Percentiles rank a stretch among this genome's conserved stretches.
phyloP scores from a whole-genome alignment of 1,139 yeast species.

The Kodamaea anthophila region DNA sequence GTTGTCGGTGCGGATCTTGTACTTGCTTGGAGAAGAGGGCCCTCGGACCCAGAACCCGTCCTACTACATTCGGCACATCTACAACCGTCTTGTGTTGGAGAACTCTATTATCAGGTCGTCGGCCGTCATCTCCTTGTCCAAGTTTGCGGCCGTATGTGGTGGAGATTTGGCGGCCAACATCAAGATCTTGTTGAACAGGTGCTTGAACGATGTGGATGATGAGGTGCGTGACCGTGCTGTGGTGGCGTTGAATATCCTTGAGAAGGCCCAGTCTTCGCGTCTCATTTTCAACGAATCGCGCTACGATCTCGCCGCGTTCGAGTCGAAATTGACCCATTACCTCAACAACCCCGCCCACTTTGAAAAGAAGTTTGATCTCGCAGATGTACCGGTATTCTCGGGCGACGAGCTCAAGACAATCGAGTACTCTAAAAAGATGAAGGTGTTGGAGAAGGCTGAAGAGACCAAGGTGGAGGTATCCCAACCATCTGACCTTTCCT shows the following conservation, averaged over 20 bases:
- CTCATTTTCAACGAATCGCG: conserved; percentile 63
- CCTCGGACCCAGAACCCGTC: conserved; percentile 85
- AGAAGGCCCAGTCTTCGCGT: conserved; percentile 21
- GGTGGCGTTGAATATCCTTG: conserved; percentile 66
- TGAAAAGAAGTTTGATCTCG: conserved; percentile 62
- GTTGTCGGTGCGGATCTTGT: conserved; percentile 83
- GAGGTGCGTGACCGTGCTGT: conserved; percentile 99
- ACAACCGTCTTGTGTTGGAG: conserved; percentile 92
- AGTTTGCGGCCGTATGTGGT: conserved; percentile 80
- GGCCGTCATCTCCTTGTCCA: conserved; percentile 87
- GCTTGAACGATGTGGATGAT: conserved; percentile 85
- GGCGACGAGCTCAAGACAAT: conserved; percentile 60
- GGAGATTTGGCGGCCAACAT: conserved; percentile 63
- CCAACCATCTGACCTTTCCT: conserved; percentile 23
- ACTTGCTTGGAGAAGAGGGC: conserved; percentile 90
- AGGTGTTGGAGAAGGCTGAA: conserved; percentile 35
- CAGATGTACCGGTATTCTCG: conserved; percentile 55
- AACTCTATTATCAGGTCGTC: conserved; percentile 93
- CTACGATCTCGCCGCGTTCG: conserved; percentile 73
- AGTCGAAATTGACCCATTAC: conserved; percentile 68
- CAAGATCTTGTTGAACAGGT: conserved; percentile 70
- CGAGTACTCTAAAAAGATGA: conserved; percentile 53
- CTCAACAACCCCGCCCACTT: conserved; percentile 58
- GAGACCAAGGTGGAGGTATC: conserved; percentile 14
- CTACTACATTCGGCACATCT: conserved; percentile 88